These are phyloP conservation scores for Arthrobotrys iridis DNA, from an alignment of 2,329 filamentous ascomycete genomes.

Conservation along the genomic window DNA sequence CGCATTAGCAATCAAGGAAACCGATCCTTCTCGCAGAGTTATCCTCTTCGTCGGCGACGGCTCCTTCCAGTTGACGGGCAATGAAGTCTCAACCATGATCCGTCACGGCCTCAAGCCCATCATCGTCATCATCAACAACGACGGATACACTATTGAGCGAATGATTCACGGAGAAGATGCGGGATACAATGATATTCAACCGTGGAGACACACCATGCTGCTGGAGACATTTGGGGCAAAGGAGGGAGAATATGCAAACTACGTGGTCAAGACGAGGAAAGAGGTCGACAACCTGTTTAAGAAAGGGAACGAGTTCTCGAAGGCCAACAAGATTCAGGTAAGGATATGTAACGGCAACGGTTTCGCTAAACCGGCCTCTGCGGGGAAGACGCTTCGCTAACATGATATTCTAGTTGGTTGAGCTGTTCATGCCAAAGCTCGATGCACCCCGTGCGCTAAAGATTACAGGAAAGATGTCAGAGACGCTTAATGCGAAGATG, in stretches of 20 bases:
- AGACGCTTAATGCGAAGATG: conserved; percentile 71
- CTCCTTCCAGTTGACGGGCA: conserved; percentile 82
- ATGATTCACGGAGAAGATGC: conserved; percentile 85
- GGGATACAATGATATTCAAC: conserved; percentile 80
- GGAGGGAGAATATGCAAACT: conserved; percentile 70
- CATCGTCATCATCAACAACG: conserved; percentile 86
- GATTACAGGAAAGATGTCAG: conserved; percentile 75
- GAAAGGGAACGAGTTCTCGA: conserved; percentile 70
- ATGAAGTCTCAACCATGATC: conserved; percentile 86
- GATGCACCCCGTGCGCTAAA: conserved; percentile 78
- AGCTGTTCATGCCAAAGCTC: conserved; percentile 80
- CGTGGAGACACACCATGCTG: conserved; percentile 77
- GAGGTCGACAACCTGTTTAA: conserved; percentile 73
- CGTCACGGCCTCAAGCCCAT: conserved; percentile 78
- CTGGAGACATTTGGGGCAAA: conserved; percentile 74
- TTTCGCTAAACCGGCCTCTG: conserved; percentile 27
- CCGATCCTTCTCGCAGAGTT: conserved; percentile 69
- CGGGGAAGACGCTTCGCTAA: conserved; percentile 58
- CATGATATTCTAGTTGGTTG: conserved; percentile 74
- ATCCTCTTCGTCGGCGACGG: conserved; percentile 91
- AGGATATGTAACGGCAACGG: conserved; percentile 40
- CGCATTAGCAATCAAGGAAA: conserved; percentile 77
- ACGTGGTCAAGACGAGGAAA: conserved; percentile 74
- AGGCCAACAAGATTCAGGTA: conserved; percentile 65
- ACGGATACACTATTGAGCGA: conserved; percentile 89